Base-by-base conservation (phyloP, 148 eudicot genomes). In the Polygonum maritimum region DNA sequence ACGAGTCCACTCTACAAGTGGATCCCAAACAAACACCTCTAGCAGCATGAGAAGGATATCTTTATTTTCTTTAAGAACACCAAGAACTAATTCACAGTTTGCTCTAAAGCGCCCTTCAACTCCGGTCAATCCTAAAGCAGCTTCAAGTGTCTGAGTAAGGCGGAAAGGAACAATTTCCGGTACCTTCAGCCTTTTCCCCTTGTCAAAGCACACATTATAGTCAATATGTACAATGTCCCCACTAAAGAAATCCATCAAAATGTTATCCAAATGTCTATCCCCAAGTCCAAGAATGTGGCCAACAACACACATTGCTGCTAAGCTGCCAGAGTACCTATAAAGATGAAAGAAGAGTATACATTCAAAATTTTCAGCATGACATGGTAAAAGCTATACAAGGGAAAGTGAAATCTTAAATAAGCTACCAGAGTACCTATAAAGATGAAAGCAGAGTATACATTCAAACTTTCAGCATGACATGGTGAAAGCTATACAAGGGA, bases 161-260 rank as follows among this genome's bases (percentile, higher is more conserved):
- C 99, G 99, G 82, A 95, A 95, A 65, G 99, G 99, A 69, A 95
- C 99, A 74, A 95, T 92, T 87, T 95, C 99, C 21, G 99, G 98
- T 76, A 95, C 89, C 82, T 95, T 95, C 76, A 95, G 78, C 74
- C 99, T 87, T 78, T 91, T 85, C 62, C 99, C 99, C 85, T 95
- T 95, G 81, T 95, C 99, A 85, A 95, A 95, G 87, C 94, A 92
- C 80, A 95, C 99, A 79, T 95, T 95, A 83, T 95, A 95, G 85
- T 95, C 99, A 70, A 95, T 95, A 83, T 95, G 99, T 65, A 95
- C 79, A 78, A 95, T 87, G 84, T 92, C 99, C 75, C 99, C 99
- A 81, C 79, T 87, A 73, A 84, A 81, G 77, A 95, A 90, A 79
- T 95, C 99, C 57, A 95, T 81, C 38, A 95, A 87, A 81, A 95